Percentiles rank a stretch among this genome's conserved stretches.
Evolutionary conservation across 2,329 filamentous ascomycete genomes (phyloP).

Genomic region (Penicillium fuscoglaucum): DNA sequence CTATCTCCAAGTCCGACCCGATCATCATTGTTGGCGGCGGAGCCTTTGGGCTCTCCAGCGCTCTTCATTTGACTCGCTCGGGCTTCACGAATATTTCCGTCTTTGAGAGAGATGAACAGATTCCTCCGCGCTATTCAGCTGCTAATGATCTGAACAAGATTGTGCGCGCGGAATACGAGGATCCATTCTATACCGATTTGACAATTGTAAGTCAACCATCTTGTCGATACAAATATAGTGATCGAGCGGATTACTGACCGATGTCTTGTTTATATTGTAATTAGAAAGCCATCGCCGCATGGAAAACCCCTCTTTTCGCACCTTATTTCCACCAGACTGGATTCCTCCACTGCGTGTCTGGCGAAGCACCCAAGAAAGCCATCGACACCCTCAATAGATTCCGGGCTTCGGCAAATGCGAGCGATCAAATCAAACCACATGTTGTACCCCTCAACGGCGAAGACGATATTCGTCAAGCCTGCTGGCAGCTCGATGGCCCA

Average conservation of each 20-base stretch:
- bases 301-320: constrained; percentile 55
- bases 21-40: constrained; percentile 48
- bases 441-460: constrained; percentile 40
- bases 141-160: constrained; percentile 65
- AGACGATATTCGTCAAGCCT: constrained; percentile 45
- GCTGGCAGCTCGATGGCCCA: constrained; percentile 53
- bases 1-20: constrained; percentile 23
- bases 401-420: constrained; percentile 41
- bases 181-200: constrained; percentile 57
- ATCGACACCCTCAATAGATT: constrained; percentile 47
- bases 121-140: constrained; percentile 55
- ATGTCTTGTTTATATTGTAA: background rate
- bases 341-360: constrained; percentile 54
- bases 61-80: constrained; percentile 46
- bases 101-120: constrained; percentile 46
- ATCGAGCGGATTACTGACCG: background rate
- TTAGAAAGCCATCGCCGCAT: constrained; percentile 54
- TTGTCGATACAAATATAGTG: background rate
- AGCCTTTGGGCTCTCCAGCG: constrained; percentile 54
- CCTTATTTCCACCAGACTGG: constrained; percentile 56
- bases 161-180: constrained; percentile 59
- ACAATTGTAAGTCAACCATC: constrained; percentile 46
- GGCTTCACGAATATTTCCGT: constrained; percentile 53
- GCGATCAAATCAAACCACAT: constrained; percentile 40
- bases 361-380: constrained; percentile 51